These are phyloP conservation scores for Chrysoporthe deuterocubensis DNA, from an alignment of 2,329 filamentous ascomycete species.

Conservation along the genomic window DNA sequence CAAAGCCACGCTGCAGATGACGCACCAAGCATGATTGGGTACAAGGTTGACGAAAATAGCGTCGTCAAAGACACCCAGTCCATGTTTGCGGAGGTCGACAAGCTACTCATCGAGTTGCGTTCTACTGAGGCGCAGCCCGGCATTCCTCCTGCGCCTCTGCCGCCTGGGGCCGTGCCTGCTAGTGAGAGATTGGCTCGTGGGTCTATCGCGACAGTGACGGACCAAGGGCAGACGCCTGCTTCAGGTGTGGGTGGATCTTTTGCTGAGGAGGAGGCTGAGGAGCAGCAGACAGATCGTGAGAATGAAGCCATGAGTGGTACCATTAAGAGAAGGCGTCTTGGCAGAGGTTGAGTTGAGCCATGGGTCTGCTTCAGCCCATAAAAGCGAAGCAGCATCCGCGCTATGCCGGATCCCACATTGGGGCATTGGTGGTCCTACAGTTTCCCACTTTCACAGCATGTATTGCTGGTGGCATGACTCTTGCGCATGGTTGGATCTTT, in stretches of 20 bases:
- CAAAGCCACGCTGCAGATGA: constrained; percentile 30
- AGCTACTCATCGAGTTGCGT: constrained; percentile 74
- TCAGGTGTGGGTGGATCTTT: constrained; percentile 19
- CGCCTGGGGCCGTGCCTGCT: constrained; percentile 29
- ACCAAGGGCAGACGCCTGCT: constrained; percentile 23
- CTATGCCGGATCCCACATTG: background rate
- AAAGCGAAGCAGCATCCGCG: too few species aligned
- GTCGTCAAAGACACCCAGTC: constrained; percentile 85
- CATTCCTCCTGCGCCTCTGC: constrained; percentile 40
- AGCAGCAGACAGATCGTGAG: constrained; percentile 25
- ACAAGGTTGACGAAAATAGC: constrained; percentile 78
- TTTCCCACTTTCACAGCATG: background rate
- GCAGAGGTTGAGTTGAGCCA: constrained; percentile 27
- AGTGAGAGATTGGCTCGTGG: constrained; percentile 28
- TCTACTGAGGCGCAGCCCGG: constrained; percentile 67
- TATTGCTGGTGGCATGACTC: background rate
- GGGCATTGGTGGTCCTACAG: background rate
- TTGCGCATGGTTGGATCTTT: background rate
- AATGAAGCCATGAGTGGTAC: constrained; percentile 29
- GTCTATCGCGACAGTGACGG: constrained; percentile 17
- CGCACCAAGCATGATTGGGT: constrained; percentile 57
- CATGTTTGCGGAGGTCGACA: constrained; percentile 89
- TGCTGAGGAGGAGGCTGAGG: constrained; percentile 25
- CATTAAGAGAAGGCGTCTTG: constrained; percentile 33
- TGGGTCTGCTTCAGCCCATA: background rate